Percentiles rank a stretch among this genome's conserved stretches.
phyloP scores from a whole-genome alignment of 106 monocot genomes.

The Dendrobium huoshanense region DNA sequence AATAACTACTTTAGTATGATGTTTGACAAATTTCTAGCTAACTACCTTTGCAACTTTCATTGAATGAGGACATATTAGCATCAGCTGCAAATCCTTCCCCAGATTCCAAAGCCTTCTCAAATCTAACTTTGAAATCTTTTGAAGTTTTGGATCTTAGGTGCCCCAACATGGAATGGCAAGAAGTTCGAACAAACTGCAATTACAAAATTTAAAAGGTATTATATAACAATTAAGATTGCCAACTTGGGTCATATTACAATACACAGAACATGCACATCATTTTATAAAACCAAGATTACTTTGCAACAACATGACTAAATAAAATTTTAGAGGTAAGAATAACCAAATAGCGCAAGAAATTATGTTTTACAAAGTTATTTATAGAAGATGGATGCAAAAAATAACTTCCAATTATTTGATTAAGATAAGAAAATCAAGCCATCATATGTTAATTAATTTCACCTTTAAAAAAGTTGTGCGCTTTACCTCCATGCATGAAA shows the following conservation, averaged over 20 bases:
- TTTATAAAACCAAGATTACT: not conserved
- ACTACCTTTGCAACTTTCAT: conserved; percentile 79
- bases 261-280: not conserved
- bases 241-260: not conserved
- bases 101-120: conserved; percentile 54
- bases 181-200: conserved; percentile 66
- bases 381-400: too few relatives aligned
- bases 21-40: not conserved
- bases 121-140: conserved; percentile 62
- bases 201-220: not conserved
- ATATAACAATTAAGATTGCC: not conserved
- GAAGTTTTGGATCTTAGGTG: conserved; percentile 63
- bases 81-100: conserved; percentile 82
- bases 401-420: too few relatives aligned
- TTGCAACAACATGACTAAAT: too few relatives aligned
- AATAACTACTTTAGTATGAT: not conserved
- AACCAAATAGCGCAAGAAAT: too few relatives aligned
- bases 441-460: too few relatives aligned
- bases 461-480: too few relatives aligned
- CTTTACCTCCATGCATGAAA: too few relatives aligned
- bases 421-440: too few relatives aligned
- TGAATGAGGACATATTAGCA: conserved; percentile 53
- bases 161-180: conserved; percentile 59
- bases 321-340: too few relatives aligned
- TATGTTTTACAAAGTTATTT: too few relatives aligned